phyloP scores from a whole-genome alignment of 2,329 filamentous ascomycete genomes.

The Epichloe coenophiala region DNA sequence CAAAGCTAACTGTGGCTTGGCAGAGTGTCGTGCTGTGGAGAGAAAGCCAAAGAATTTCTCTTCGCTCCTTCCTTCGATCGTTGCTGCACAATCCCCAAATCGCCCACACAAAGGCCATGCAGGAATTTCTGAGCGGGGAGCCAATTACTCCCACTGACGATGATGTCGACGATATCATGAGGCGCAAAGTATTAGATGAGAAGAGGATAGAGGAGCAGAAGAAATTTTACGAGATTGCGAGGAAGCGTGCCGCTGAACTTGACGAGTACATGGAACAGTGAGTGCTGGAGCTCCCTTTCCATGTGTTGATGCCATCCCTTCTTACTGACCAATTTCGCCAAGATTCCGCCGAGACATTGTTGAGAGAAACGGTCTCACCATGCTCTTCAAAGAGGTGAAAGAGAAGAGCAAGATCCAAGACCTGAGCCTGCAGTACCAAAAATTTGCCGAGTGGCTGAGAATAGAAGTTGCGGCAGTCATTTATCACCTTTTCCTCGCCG shows the following conservation, averaged over 20 bases:
- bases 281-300: slow-evolving; percentile 14
- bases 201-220: slow-evolving; percentile 85
- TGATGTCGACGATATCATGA: slow-evolving; percentile 68
- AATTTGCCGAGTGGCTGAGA: slow-evolving; percentile 94
- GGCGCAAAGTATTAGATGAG: slow-evolving; percentile 71
- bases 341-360: slow-evolving; percentile 54
- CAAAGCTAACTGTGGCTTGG: slow-evolving; percentile 12
- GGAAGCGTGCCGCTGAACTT: slow-evolving; percentile 77
- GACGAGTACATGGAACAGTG: slow-evolving; percentile 97
- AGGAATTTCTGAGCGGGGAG: slow-evolving; percentile 67
- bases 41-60: slow-evolving; percentile 80
- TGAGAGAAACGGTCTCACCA: slow-evolving; percentile 72
- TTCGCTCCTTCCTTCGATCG: slow-evolving; percentile 80
- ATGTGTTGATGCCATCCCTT: no score
- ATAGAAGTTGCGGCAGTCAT: slow-evolving; percentile 95
- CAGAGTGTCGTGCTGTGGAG: slow-evolving; percentile 56
- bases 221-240: slow-evolving; percentile 88
- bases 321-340: slow-evolving; percentile 9
- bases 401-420: slow-evolving; percentile 79
- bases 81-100: slow-evolving; percentile 75
- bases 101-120: slow-evolving; percentile 68
- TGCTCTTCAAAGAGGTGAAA: slow-evolving; percentile 84
- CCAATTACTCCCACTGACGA: slow-evolving; percentile 66
- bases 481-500: slow-evolving; percentile 92
- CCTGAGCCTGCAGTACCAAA: slow-evolving; percentile 88